A percentile compares a stretch with the other conserved stretches of the same genome.
phyloP scores from a whole-genome alignment of 139 green algal genomes.

The Edaphochlamys debaryana region DNA sequence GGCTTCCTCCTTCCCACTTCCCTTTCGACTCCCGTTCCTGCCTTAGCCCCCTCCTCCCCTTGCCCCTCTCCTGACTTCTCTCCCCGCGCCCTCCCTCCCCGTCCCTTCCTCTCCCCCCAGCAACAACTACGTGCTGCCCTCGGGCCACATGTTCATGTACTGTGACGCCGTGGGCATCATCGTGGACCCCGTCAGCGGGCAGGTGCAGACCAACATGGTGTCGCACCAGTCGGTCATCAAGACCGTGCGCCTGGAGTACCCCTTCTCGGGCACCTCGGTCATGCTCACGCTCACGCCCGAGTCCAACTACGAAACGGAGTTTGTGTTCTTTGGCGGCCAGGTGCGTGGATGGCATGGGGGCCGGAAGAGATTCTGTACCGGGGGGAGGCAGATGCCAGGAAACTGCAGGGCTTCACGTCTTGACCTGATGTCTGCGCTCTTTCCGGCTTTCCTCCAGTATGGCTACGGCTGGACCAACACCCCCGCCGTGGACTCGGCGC shows the following conservation, averaged over 20 bases:
- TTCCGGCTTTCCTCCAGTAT: too few relatives aligned
- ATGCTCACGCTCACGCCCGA: slow-evolving; percentile 45
- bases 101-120: neutral
- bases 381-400: too few relatives aligned
- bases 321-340: slow-evolving; percentile 54
- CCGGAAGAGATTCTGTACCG: too few relatives aligned
- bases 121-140: slow-evolving; percentile 52
- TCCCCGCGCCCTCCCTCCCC: neutral
- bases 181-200: slow-evolving; percentile 38
- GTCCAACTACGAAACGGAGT: slow-evolving; percentile 47
- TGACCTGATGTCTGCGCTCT: too few relatives aligned
- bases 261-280: slow-evolving; percentile 43
- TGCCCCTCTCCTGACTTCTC: too few relatives aligned
- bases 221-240: slow-evolving; percentile 2
- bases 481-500: slow-evolving; percentile 14
- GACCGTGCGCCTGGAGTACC: slow-evolving; percentile 46
- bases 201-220: neutral
- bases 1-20: too few relatives aligned
- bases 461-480: slow-evolving; percentile 36
- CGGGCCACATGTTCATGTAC: slow-evolving; percentile 49
- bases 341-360: too few relatives aligned
- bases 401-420: too few relatives aligned
- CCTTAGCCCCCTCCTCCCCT: too few relatives aligned
- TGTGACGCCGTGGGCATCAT: slow-evolving; percentile 42
- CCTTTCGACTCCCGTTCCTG: too few relatives aligned